A percentile compares a stretch with the other conserved stretches of the same genome.
Evolutionary conservation across 345 rosid genomes (phyloP).

Genomic region (Pelargonium nanum): DNA sequence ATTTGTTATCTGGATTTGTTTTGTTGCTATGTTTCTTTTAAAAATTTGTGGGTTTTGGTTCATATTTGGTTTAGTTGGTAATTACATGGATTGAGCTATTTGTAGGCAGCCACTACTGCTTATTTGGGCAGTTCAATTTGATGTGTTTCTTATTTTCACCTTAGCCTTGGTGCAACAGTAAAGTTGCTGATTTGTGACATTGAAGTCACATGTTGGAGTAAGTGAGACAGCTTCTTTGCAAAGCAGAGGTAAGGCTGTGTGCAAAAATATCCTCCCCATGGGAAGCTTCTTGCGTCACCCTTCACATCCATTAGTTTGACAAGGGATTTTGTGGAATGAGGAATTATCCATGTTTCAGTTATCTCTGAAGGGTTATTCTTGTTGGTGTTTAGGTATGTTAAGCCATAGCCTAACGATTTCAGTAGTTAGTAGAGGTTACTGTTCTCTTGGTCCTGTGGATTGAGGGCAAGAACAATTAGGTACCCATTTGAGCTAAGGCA

Average conservation of each 20-base stretch:
- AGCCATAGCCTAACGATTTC: too few relatives aligned
- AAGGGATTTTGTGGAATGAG: too few relatives aligned
- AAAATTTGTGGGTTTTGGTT: background rate
- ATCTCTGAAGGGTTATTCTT: background rate
- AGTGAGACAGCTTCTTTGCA: background rate
- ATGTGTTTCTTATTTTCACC: background rate
- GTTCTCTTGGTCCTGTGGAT: too few relatives aligned
- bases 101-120: background rate
- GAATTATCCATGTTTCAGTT: too few relatives aligned
- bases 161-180: background rate
- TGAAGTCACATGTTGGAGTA: too few relatives aligned
- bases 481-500: too few relatives aligned
- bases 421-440: too few relatives aligned
- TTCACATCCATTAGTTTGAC: too few relatives aligned
- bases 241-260: background rate
- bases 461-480: too few relatives aligned
- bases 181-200: too few relatives aligned
- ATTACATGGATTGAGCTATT: background rate
- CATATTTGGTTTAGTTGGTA: background rate
- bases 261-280: background rate
- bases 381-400: background rate
- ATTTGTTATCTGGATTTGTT: background rate
- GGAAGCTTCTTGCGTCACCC: too few relatives aligned
- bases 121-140: background rate
- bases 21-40: background rate